Base-by-base conservation (phyloP, 257 asterid species). In the Anisodus tanguticus region DNA sequence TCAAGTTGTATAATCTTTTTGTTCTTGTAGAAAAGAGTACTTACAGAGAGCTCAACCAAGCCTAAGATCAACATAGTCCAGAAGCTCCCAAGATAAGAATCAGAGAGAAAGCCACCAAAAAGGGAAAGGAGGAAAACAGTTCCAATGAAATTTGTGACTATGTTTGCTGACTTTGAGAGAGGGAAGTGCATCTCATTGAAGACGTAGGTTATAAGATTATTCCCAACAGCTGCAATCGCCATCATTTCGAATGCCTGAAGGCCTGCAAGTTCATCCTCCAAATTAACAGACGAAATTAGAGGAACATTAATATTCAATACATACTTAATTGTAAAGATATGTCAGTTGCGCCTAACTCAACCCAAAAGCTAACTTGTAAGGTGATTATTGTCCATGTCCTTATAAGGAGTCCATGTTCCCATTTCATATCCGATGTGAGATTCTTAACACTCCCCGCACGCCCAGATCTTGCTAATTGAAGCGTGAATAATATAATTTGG, bases 201-300 rank as follows among this genome's bases (percentile, higher is more conserved):
- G 15, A 91, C 92, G 68, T 93, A 93, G 9, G 95, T 93, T 62
- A 93, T 93, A 31, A 93, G 91, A 85, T 93, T 93, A 49, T 90
- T 93, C 85, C 97, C 97, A 55, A 93, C 97, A 0, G 92, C 97
- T 2, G 97, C 97, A 12, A 93, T 90, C 5, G 92, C 97, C 97
- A 92, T 91, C 93, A 93, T 93, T 89, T 93, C 97, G 59, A 93
- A 92, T 39, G 89, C 92, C 86, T 90, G 92, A 37, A 92, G 92
- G 37, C 97, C 97, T 93, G 91, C 37, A 31, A 35, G 19, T 51
- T 49, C 58, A 37, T 53, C 59, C 82, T 79, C 19, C 57, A 16
- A 60, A 26, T 19, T 22, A 22, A 41, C 3, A 76, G 43, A 79
- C 1, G 54, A 49, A 49, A 49, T 22, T 22, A 22, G 26, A 22